A percentile compares a stretch with the other conserved stretches of the same genome.
Conservation (phyloP, 169 alveolate species). For the Eimeria maxima region DNA sequence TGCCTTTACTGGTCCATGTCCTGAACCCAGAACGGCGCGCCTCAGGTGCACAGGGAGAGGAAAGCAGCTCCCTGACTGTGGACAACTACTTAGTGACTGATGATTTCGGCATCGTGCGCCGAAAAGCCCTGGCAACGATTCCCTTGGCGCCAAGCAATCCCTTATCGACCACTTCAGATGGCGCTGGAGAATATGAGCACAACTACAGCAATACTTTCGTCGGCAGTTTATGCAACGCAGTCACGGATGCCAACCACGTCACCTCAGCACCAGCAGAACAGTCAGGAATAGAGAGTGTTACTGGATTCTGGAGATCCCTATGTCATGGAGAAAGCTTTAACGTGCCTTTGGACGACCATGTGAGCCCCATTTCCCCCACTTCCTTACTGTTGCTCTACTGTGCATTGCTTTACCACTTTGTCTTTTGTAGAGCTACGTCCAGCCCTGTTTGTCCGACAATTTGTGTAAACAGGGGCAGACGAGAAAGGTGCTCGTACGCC, state of each 20-base stretch:
- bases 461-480: conserved; percentile 74
- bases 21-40: background rate
- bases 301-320: conserved; percentile 15
- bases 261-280: background rate
- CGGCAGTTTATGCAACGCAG: background rate
- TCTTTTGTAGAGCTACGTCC: background rate
- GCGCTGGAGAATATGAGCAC: background rate
- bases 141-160: background rate
- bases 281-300: background rate
- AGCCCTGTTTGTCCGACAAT: background rate
- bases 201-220: background rate
- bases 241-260: background rate
- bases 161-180: background rate
- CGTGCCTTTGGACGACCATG: conserved; percentile 67
- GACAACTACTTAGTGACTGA: conserved; percentile 34
- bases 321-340: conserved; percentile 70
- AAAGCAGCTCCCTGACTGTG: background rate
- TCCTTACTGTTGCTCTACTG: background rate
- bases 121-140: conserved; percentile 17
- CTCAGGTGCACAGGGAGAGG: background rate
- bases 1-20: conserved; percentile 69
- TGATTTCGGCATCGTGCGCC: conserved; percentile 37
- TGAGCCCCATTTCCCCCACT: background rate
- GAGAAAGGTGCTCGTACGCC: conserved; percentile 46
- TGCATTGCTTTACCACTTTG: background rate